Evolutionary conservation across 2,329 filamentous ascomycete genomes (phyloP).

Genomic region (Alternaria triticina): DNA sequence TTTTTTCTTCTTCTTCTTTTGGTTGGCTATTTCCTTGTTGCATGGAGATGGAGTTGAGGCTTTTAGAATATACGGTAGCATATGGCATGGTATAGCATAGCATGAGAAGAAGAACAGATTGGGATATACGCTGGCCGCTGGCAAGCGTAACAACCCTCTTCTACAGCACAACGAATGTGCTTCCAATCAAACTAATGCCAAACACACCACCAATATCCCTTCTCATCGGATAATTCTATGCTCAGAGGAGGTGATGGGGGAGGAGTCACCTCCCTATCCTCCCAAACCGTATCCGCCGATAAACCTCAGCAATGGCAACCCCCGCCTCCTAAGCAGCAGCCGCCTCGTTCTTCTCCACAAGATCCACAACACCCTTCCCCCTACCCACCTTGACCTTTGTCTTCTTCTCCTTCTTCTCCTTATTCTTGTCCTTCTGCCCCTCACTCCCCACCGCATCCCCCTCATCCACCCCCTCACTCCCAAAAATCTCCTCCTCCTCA

Average conservation of each 20-base stretch:
- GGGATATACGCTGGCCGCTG: background rate
- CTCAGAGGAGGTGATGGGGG: too few relatives aligned
- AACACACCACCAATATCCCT: background rate
- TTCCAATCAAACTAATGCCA: background rate
- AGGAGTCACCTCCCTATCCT: too few relatives aligned
- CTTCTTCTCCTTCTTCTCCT: conserved; percentile 39
- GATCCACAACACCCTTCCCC: conserved; percentile 76
- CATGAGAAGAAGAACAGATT: background rate
- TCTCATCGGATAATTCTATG: background rate
- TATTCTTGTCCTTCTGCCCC: too few relatives aligned
- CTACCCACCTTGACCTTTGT: conserved; percentile 83
- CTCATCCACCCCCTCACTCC: conserved; percentile 41
- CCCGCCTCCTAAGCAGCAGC: conserved; percentile 13
- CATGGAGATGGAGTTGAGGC: background rate
- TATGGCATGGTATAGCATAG: background rate
- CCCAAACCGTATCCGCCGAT: background rate
- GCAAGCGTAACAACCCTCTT: background rate
- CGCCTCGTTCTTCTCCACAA: conserved; percentile 73
- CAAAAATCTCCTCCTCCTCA: conserved; percentile 43
- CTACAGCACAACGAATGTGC: background rate
- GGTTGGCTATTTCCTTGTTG: background rate
- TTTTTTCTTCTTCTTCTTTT: background rate
- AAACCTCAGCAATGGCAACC: background rate
- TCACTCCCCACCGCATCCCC: conserved; percentile 46
- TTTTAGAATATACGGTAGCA: background rate